Percentiles rank a stretch among this genome's conserved stretches.
phyloP scores from a whole-genome alignment of 139 green algal genomes.

The Dunaliella sp. region DNA sequence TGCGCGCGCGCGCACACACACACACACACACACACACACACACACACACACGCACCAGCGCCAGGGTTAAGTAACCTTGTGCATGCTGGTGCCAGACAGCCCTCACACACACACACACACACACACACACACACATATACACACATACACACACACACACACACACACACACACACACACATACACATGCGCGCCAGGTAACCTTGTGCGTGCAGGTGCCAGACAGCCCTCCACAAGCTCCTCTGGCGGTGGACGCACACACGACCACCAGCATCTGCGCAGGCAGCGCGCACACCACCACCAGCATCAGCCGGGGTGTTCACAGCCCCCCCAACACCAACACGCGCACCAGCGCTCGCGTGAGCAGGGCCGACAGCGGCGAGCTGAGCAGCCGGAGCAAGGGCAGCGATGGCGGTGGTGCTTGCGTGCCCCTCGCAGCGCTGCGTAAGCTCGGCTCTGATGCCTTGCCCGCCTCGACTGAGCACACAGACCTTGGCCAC shows the following conservation, averaged over 20 bases:
- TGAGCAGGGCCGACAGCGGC: not conserved
- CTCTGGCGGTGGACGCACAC: not conserved
- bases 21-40: not conserved
- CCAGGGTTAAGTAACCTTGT: too few relatives aligned
- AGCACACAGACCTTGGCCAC: too few relatives aligned
- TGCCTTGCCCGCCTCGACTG: too few relatives aligned
- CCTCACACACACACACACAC: not conserved
- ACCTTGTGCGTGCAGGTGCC: not conserved
- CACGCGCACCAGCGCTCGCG: not conserved
- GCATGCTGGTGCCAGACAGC: too few relatives aligned
- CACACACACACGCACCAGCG: not conserved
- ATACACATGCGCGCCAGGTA: not conserved
- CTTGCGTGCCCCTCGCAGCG: too few relatives aligned
- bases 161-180: not conserved
- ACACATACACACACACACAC: not conserved
- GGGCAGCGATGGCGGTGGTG: not conserved
- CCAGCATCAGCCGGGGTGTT: not conserved
- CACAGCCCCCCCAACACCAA: not conserved
- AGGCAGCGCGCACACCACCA: not conserved
- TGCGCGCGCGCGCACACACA: too few relatives aligned
- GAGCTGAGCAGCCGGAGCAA: not conserved
- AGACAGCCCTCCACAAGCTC: not conserved
- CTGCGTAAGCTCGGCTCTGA: too few relatives aligned
- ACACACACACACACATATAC: not conserved
- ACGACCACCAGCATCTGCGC: not conserved